Base-by-base conservation (phyloP, 163 green algal genomes). In the Volvox carteri region DNA sequence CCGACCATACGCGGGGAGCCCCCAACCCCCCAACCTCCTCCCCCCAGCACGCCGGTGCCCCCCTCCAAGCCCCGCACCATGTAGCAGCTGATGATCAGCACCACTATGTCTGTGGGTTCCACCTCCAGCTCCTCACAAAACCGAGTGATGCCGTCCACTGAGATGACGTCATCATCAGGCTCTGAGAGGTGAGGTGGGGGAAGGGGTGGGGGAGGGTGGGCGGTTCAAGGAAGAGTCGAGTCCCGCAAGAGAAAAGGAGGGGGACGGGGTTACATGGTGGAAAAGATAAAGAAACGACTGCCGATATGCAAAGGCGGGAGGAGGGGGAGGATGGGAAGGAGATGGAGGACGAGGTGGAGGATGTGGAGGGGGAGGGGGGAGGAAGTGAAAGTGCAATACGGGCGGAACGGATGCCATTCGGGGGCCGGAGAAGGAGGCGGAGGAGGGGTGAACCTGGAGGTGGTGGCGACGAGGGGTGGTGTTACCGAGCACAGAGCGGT, bases 31-130 rank as follows among this genome's bases (percentile, higher is more conserved):
- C n/a, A n/a, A n/a, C n/a, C n/a, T n/a, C n/a, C n/a, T n/a, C n/a
- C 54, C 67, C 5, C 35, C 8, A 77, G 60, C 60, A 72, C 3
- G 11, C 60, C 60, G 30, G n/a, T 30, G 33, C 48, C 16, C 8
- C 75, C 30, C 75, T 35, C 25, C 68, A 25, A 8, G 12, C 68
- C 72, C 30, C 80, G 11, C 67, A 88, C 83, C 91, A 94, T 94
- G 88, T 94, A 86, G 86, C 91, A 98, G 85, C 94, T 96, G 14
- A 99, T 93, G 16, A 99, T 95, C 62, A 99, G 94, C 93, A 96
- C 91, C n/a, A 95, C 94, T 48, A 96, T 91, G 86, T 98, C 95
- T 35, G 92, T 92, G 1, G 96, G 96, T 62, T 98, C 95, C 56
- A 97, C 94, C 23, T 87, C 86, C 35, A 98, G 87, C 86, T 97